Percentiles rank a stretch among this genome's conserved stretches.
These are phyloP conservation scores for Cladosporium cucumerinum DNA, from an alignment of 2,329 filamentous ascomycete genomes.

Conservation along the genomic window DNA sequence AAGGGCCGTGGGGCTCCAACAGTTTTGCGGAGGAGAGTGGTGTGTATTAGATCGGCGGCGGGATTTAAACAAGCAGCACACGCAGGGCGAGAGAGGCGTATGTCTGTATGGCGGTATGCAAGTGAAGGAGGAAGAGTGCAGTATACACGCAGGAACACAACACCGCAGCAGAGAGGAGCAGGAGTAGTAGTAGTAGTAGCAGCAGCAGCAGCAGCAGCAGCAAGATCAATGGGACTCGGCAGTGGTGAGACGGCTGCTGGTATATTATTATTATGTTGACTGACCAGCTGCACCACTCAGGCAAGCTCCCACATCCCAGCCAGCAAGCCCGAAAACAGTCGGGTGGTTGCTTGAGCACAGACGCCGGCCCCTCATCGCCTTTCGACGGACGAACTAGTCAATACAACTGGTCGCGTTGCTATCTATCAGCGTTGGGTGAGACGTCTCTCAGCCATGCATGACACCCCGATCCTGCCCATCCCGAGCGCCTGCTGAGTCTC, in stretches of 20 bases:
- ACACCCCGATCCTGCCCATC: constrained; percentile 4
- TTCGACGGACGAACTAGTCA: neutral
- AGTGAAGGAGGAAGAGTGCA: neutral
- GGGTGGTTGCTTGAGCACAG: neutral
- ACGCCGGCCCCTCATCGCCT: constrained; percentile 1
- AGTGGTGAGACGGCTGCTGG: neutral
- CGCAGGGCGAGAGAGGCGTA: neutral
- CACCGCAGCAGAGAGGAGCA: neutral
- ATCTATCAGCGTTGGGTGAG: constrained; percentile 7
- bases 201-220: neutral
- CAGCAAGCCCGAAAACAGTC: constrained; percentile 2
- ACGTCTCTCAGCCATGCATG: constrained; percentile 8
- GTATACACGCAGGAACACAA: neutral
- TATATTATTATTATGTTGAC: neutral
- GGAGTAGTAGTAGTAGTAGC: neutral
- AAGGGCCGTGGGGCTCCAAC: constrained; percentile 5
- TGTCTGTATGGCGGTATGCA: neutral
- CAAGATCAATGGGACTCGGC: neutral
- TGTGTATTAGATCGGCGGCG: constrained; percentile 3
- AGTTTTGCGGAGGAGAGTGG: constrained; percentile 4
- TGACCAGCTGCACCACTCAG: neutral
- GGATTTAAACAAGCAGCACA: neutral
- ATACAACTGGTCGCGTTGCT: neutral
- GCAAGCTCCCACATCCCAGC: constrained; percentile 3
- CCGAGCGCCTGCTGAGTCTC: neutral